These are phyloP conservation scores for Pythium phragmiticola DNA, from an alignment of 352 stramenopile genomes.

Conservation along the genomic window DNA sequence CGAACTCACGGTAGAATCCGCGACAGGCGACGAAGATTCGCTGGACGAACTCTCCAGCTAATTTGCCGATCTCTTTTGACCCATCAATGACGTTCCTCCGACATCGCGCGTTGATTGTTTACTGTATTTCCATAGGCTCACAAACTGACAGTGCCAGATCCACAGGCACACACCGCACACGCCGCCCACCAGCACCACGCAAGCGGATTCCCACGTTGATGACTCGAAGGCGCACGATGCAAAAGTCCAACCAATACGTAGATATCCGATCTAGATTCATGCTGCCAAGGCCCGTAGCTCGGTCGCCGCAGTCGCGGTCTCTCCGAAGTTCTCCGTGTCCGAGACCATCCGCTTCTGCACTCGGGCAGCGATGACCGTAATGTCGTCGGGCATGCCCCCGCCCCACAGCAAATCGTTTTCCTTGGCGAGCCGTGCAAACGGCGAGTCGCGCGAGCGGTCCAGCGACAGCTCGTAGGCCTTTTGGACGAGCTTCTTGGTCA, in stretches of 20 bases:
- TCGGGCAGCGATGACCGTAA: conserved; percentile 74
- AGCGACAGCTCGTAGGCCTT: conserved; percentile 92
- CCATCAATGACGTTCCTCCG: conserved; percentile 9
- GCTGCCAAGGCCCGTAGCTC: conserved; percentile 13
- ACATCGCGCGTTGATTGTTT: background rate
- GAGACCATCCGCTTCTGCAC: conserved; percentile 44
- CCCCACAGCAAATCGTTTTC: conserved; percentile 98
- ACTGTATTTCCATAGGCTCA: background rate
- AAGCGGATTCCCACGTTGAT: too few species aligned
- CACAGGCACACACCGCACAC: background rate
- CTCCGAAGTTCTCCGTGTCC: background rate
- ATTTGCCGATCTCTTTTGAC: background rate
- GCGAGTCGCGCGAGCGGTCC: conserved; percentile 89
- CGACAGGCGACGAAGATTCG: conserved; percentile 25
- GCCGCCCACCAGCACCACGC: too few species aligned
- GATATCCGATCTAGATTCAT: conserved; percentile 4
- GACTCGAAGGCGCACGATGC: background rate
- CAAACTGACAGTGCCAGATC: background rate
- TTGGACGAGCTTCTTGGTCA: conserved; percentile 80
- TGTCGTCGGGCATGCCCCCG: conserved; percentile 92
- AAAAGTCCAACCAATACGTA: too few species aligned
- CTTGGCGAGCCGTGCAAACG: conserved; percentile 96
- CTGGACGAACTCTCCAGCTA: conserved; percentile 27
- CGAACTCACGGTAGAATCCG: conserved; percentile 28
- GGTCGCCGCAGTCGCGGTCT: conserved; percentile 1